Base-by-base conservation (phyloP, 2,329 filamentous ascomycete genomes). In the Paracorniculantispora psalliotae region DNA sequence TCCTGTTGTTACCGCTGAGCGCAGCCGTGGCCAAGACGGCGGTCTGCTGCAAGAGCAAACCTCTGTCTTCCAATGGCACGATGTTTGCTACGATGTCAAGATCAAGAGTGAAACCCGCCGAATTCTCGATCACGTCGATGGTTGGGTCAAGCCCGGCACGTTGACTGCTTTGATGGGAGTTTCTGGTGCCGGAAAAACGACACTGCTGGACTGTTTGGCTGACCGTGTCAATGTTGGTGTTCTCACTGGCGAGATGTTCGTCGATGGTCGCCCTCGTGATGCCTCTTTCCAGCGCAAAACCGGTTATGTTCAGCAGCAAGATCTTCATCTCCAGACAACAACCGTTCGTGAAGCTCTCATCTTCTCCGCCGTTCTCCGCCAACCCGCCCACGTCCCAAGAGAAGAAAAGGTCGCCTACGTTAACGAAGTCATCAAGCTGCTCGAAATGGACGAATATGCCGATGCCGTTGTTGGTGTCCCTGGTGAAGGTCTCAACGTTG, bases 121-220 rank as follows among this genome's bases (percentile, higher is more conserved):
- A 46, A 89, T 97, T 67, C 77, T 97, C 61, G 87, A 96, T 66
- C 79, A 94, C 62, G 90, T 96, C 13, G 89, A 96, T 68, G 92
- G 92, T 37, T 97, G 91, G 90, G 91, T 97, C 61, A 94, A 96
- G 73, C 92, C 92, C 3, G 92, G 92, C 61, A 96, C 91, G 17
- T 73, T 96, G 57, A 96, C 92, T 13, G 92, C 91, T 41, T 79
- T 96, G 3, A 96, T 96, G 92, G 90, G 91, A 75, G 90, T 92
- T 8, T 92, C 89, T 33, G 92, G 92, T 65, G 92, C 92, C n/a
- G 92, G 92, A 60, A 97, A 97, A 74, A 97, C 92, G 0, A 96
- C 92, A 1, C 82, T 97, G 28, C 77, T 97, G 33, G 90, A 96
- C 73, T 90, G 90, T 37, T 80, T 97, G 63, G 92, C 92, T 48